These are phyloP conservation scores for Cyberlindnera mrakii DNA, from an alignment of 805 yeast genomes.

Conservation along the genomic window DNA sequence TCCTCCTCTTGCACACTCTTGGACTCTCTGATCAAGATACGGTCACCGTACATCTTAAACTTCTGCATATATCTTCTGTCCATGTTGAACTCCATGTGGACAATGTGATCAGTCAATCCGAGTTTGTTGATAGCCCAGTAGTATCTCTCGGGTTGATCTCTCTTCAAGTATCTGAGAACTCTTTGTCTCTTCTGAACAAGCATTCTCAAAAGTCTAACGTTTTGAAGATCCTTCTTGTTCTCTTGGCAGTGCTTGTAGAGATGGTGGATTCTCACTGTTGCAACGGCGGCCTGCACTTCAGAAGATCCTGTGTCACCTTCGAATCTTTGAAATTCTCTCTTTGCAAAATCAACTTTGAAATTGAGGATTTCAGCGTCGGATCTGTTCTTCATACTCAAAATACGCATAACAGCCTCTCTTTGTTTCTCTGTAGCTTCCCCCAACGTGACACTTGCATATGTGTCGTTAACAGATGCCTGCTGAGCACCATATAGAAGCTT, in stretches of 20 bases:
- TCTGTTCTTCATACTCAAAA: constrained; percentile 70
- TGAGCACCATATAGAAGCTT: constrained; percentile 74
- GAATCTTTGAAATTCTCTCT: constrained; percentile 70
- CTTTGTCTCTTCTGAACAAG: constrained; percentile 86
- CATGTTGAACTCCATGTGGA: constrained; percentile 75
- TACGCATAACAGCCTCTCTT: constrained; percentile 63
- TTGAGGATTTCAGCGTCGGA: constrained; percentile 50
- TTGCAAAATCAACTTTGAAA: constrained; percentile 58
- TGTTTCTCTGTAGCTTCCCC: constrained; percentile 45
- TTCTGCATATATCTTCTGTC: constrained; percentile 74
- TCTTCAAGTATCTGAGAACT: constrained; percentile 74
- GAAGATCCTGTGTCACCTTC: constrained; percentile 93
- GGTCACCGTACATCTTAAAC: constrained; percentile 72
- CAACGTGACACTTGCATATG: constrained; percentile 18
- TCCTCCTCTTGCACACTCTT: constrained; percentile 41
- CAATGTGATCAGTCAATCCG: constrained; percentile 78
- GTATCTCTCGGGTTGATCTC: constrained; percentile 73
- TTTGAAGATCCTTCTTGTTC: constrained; percentile 66
- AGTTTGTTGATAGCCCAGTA: constrained; percentile 81
- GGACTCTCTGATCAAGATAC: constrained; percentile 52
- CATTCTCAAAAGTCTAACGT: constrained; percentile 68
- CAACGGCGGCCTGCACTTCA: constrained; percentile 91
- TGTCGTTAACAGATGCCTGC: constrained; percentile 36
- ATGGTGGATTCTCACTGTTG: constrained; percentile 75
- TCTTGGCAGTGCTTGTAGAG: constrained; percentile 67